Percentiles rank a stretch among this genome's conserved stretches.
Conservation (phyloP, 768 basidiomycete genomes). For the Leccinellum luteum region DNA sequence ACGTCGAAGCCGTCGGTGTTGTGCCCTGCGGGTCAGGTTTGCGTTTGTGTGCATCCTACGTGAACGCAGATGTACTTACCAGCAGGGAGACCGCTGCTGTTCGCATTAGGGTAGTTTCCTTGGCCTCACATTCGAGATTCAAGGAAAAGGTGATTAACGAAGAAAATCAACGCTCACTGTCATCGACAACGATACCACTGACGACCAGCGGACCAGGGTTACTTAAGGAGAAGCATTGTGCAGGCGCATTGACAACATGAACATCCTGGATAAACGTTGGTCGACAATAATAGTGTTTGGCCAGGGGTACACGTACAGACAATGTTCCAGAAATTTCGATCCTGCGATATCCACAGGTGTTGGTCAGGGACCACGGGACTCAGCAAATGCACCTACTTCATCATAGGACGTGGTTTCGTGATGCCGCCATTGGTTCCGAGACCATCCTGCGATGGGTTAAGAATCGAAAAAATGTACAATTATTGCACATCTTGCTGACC, state of each 20-base stretch:
- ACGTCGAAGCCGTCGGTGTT: slow-evolving; percentile 53
- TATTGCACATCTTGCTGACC: slow-evolving; percentile 21
- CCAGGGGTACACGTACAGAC: slow-evolving; percentile 22
- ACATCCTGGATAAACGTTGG: slow-evolving; percentile 24
- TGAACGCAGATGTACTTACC: slow-evolving; percentile 25
- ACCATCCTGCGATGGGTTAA: slow-evolving; percentile 21
- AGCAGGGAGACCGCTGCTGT: slow-evolving; percentile 47
- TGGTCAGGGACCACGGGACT: neutral
- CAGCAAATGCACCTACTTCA: slow-evolving; percentile 27
- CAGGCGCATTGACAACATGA: slow-evolving; percentile 40
- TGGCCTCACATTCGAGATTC: slow-evolving; percentile 32
- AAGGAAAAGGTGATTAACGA: neutral
- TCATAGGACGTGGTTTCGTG: slow-evolving; percentile 36
- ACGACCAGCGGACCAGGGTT: slow-evolving; percentile 39
- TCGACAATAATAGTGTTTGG: neutral
- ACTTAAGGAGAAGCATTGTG: slow-evolving; percentile 31
- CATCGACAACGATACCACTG: slow-evolving; percentile 50
- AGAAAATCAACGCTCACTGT: slow-evolving; percentile 39
- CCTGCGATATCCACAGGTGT: slow-evolving; percentile 16
- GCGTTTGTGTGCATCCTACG: neutral
- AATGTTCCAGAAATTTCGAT: slow-evolving; percentile 41
- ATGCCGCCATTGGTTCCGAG: slow-evolving; percentile 13
- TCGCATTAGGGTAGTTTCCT: slow-evolving; percentile 49
- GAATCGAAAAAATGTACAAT: neutral
- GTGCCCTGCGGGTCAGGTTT: slow-evolving; percentile 25